Conservation (phyloP, 371 early-diverging fungal species). For the Mucor irregularis region DNA sequence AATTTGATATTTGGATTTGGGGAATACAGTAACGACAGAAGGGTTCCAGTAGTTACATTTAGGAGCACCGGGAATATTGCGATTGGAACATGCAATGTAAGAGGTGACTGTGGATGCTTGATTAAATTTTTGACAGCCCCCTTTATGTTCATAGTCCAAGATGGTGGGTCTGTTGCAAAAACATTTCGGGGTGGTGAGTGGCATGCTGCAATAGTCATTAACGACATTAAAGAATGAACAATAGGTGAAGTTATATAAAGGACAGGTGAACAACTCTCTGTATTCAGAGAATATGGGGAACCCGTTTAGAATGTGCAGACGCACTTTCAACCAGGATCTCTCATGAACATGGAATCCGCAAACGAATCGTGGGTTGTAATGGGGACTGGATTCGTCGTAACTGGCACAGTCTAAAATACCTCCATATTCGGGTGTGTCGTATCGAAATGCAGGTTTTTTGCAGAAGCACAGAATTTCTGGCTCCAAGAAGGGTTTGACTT, state of each 20-base stretch:
- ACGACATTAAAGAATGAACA: background rate
- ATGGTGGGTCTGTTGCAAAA: background rate
- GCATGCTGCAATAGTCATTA: background rate
- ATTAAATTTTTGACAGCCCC: background rate
- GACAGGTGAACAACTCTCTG: background rate
- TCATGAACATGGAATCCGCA: constrained; percentile 12
- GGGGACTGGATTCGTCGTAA: background rate
- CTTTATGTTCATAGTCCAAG: background rate
- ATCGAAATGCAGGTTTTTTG: background rate
- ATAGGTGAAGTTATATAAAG: constrained; percentile 4
- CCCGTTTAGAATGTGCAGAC: background rate
- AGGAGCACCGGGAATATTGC: background rate
- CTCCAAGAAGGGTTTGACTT: too few relatives aligned
- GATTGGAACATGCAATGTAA: background rate
- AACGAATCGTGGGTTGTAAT: background rate
- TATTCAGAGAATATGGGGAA: background rate
- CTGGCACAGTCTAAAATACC: constrained; percentile 10
- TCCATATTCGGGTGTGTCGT: constrained; percentile 4
- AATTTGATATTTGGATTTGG: background rate
- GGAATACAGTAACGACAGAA: background rate
- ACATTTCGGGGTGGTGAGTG: background rate
- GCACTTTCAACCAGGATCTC: background rate
- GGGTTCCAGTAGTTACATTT: background rate
- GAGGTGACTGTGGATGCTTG: background rate
- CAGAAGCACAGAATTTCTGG: too few relatives aligned